Base-by-base conservation (phyloP, 2,329 filamentous ascomycete species). In the Myriosclerotinia scirpicola region DNA sequence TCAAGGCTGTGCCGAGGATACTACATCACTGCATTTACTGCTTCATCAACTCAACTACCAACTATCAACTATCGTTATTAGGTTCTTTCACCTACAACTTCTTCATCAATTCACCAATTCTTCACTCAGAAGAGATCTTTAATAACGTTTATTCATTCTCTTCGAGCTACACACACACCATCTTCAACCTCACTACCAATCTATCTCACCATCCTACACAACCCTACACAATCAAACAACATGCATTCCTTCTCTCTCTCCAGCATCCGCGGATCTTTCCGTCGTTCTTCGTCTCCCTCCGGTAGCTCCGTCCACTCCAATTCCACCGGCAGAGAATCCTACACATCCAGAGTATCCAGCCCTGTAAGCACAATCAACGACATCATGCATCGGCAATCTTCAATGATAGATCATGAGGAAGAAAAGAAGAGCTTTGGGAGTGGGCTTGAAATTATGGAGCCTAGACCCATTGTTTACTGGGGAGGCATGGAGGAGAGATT, bases 401-500 rank as follows among this genome's bases (percentile, higher is more conserved):
- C 83, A 22, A 81, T 86, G 69, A 74, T 83, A n/a, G 80, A 83
- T 72, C 77, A 86, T 68, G 84, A 87, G 72, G 84, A 85, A 72
- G 85, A 88, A 77, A 82, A 81, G 70, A 79, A 77, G 72, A 80
- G 77, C 71, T 86, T 85, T 65, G 80, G 80, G 12, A 79, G 78
- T 62, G 84, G 85, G 72, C 79, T 88, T 11, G 80, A 79, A 71
- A 79, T 89, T 22, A 80, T 89, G 36, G 86, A 89, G 77, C 86
- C 86, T 2, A 78, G 86, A 54, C 86, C 86, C 14, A 80, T 87
- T 46, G 84, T 87, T 64, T 87, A 87, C 77, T 88, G 85, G 82
- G 84, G 83, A 70, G 84, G 86, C 50, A 76, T 88, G 58, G 86
- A 88, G 77, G 86, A 62, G 59, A 30, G 62, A 56, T 48, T 58